Evolutionary conservation across 345 rosid species (phyloP).

Genomic region (Odontarrhena argentea): DNA sequence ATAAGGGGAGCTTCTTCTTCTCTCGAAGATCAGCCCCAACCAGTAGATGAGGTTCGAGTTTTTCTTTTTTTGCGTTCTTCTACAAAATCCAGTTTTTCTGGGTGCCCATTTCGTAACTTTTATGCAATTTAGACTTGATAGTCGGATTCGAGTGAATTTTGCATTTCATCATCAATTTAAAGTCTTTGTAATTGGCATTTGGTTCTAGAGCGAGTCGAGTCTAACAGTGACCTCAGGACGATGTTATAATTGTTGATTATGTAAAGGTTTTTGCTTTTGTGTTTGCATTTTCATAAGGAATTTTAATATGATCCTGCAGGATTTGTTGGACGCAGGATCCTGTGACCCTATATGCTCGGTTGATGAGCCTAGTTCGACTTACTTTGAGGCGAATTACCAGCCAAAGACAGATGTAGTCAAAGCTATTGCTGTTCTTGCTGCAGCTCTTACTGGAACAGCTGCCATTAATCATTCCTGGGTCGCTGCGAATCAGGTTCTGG

Average conservation of each 20-base stretch:
- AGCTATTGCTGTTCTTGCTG: constrained; percentile 77
- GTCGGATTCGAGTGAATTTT: neutral
- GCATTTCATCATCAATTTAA: neutral
- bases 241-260: too few relatives aligned
- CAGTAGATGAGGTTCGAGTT: constrained; percentile 56
- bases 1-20: constrained; percentile 52
- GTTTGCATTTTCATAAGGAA: constrained; percentile 1
- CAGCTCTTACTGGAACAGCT: constrained; percentile 74
- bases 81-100: neutral
- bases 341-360: constrained; percentile 92
- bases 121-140: neutral
- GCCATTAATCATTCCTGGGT: constrained; percentile 97
- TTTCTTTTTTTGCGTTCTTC: neutral
- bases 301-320: constrained; percentile 49
- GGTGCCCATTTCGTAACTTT: constrained; percentile 15
- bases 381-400: constrained; percentile 68
- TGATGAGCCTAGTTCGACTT: constrained; percentile 78
- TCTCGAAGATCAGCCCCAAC: constrained; percentile 39
- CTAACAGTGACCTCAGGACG: neutral
- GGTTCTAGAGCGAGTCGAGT: too few relatives aligned
- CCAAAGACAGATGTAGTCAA: constrained; percentile 83
- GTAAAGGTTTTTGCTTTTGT: neutral
- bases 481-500: constrained; percentile 84
- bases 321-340: constrained; percentile 54
- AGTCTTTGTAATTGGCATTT: neutral